Conservation (phyloP, 176 grass and related monocot genomes). For the Puya raimondii region DNA sequence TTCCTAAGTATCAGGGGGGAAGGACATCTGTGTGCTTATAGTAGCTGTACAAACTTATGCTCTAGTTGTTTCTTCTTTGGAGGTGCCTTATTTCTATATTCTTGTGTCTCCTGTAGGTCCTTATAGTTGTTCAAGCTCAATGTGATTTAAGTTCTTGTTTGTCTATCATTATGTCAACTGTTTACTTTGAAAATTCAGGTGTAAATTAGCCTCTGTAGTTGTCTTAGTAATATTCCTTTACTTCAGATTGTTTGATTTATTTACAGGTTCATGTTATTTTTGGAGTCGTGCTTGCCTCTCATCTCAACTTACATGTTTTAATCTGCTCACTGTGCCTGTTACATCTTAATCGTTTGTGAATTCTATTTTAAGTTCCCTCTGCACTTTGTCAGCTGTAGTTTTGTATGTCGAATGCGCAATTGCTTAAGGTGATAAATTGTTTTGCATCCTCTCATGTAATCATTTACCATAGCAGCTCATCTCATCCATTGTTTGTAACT, state of each 20-base stretch:
- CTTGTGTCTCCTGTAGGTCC: too few species aligned
- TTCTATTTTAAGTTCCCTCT: background rate
- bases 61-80: too few species aligned
- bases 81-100: too few species aligned
- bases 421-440: background rate
- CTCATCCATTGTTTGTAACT: background rate
- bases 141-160: too few species aligned
- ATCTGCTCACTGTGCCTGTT: too few species aligned
- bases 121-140: too few species aligned
- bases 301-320: background rate
- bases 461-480: background rate
- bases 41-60: too few species aligned
- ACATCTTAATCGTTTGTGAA: background rate
- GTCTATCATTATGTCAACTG: too few species aligned
- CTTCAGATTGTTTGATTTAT: background rate
- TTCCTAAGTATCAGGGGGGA: too few species aligned
- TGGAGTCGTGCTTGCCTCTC: background rate
- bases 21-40: too few species aligned
- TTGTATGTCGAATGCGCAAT: background rate
- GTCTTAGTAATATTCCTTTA: too few species aligned
- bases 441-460: background rate
- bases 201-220: background rate
- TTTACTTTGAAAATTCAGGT: background rate
- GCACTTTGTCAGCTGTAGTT: background rate
- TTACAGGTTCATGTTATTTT: background rate